Evolutionary conservation across 768 basidiomycete genomes (phyloP), one percentile per base, ranked within the genome.

Genomic region (Mycena galericulata): DNA sequence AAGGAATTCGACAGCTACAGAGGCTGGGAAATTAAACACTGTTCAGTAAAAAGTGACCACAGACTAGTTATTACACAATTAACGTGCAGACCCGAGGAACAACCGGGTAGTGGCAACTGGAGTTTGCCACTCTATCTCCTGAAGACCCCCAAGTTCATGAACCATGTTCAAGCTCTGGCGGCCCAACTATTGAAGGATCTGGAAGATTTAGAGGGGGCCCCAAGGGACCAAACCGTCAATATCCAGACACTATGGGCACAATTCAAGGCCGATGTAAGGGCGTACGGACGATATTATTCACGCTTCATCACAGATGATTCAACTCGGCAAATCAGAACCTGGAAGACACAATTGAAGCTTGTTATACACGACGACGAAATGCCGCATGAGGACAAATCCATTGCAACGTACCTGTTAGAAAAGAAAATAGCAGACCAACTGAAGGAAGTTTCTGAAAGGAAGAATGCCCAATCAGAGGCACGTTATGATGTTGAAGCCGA

Each of bases 91-190:
- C 18, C 3, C 8, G 43, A 45, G 4, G 43, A n/a, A 27, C 22
- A 47, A 27, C 46, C 46, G 4, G 46, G 46, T 6, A 10, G 4
- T 9, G 46, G 46, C 3, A 3, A 24, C 14, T 47, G 46, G 46
- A 26, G 10, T 12, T 6, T 53, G 50, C 50, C 50, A 17, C 17
- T 53, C 2, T 53, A 53, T 12, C n/a, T 53, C 7, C 17, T 53
- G 30, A 53, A 53, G 30, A 34, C 50, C 12, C n/a, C 30, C 6
- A 53, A 53, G 32, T 53, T 53, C 24, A 53, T 53, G 50, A 53
- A 53, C 11, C 15, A 30, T 29, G 50, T 53, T 20, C 50, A 53
- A 15, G 50, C 30, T 30, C 30, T 53, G 4, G 50, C 50, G 7
- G 24, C 10, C 2, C 26, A 53, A 7, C 49, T 30, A 5, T 2